Percentiles rank a stretch among this genome's conserved stretches.
Evolutionary conservation across 768 basidiomycete genomes (phyloP).

Genomic region (Mycena olivaceomarginata): DNA sequence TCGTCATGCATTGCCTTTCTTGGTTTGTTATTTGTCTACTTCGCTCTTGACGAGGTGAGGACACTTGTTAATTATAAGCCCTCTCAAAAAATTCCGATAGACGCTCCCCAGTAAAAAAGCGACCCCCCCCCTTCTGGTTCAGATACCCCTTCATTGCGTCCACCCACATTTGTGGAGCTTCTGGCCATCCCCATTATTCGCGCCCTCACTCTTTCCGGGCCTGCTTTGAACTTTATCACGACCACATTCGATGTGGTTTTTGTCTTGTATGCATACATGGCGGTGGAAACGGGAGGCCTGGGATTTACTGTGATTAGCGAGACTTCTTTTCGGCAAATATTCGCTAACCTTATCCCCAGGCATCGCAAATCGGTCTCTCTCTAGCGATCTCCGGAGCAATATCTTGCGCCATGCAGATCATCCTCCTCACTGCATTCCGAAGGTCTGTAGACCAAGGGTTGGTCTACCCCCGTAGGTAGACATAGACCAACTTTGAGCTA

Average conservation of each 20-base stretch:
- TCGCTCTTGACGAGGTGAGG: constrained; percentile 71
- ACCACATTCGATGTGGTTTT: constrained; percentile 79
- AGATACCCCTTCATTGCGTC: neutral
- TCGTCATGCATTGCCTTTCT: constrained; percentile 61
- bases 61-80: neutral
- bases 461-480: no score
- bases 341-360: constrained; percentile 36
- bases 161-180: constrained; percentile 58
- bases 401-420: no score
- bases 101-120: constrained; percentile 60
- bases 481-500: no score
- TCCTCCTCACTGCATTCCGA: no score
- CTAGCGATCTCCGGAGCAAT: constrained; percentile 69
- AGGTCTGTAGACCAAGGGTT: no score
- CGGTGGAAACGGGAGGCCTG: constrained; percentile 70
- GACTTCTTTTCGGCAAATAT: no score
- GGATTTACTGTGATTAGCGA: constrained; percentile 49
- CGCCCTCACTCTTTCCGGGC: constrained; percentile 69
- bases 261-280: constrained; percentile 78
- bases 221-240: constrained; percentile 72
- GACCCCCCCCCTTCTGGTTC: no score
- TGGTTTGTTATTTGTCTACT: constrained; percentile 64
- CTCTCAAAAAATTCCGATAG: constrained; percentile 50
- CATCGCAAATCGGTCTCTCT: constrained; percentile 62
- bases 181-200: constrained; percentile 70